Evolutionary conservation across 2,329 filamentous ascomycete species (phyloP).

Genomic region (Taxawa tesnikishii): DNA sequence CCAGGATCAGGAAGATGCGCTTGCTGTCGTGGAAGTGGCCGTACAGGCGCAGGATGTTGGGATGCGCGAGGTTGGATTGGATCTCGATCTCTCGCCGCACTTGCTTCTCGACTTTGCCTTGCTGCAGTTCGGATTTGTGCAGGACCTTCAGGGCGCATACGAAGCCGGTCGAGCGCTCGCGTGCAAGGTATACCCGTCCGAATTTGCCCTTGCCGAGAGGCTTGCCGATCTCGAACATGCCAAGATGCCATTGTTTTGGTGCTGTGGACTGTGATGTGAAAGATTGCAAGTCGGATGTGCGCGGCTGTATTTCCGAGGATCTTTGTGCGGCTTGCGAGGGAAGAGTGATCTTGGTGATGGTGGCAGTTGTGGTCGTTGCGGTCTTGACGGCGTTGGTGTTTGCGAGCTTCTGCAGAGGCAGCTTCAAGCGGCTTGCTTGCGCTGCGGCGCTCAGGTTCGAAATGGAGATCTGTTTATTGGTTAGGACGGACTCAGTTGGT

Average conservation of each 20-base stretch:
- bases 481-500: too few relatives aligned
- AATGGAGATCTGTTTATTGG: constrained; percentile 31
- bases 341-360: constrained; percentile 52
- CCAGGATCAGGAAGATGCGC: constrained; percentile 11
- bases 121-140: constrained; percentile 68
- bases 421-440: constrained; percentile 53
- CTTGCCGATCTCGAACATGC: constrained; percentile 84
- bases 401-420: constrained; percentile 70
- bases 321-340: constrained; percentile 52
- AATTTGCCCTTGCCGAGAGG: constrained; percentile 78
- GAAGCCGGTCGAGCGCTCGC: constrained; percentile 63
- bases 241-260: constrained; percentile 57
- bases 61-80: constrained; percentile 12
- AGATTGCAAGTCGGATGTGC: constrained; percentile 5
- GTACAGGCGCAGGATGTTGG: constrained; percentile 11
- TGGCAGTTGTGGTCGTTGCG: constrained; percentile 16
- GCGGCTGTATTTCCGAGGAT: constrained; percentile 21
- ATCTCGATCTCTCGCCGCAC: constrained; percentile 12
- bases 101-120: constrained; percentile 66
- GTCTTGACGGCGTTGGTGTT: constrained; percentile 53
- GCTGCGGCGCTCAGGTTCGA: constrained; percentile 31
- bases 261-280: constrained; percentile 16
- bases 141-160: constrained; percentile 75
- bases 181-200: constrained; percentile 68
- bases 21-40: constrained; percentile 13